These are phyloP conservation scores for Populus pruinosa DNA, from an alignment of 345 rosid genomes.

Conservation along the genomic window DNA sequence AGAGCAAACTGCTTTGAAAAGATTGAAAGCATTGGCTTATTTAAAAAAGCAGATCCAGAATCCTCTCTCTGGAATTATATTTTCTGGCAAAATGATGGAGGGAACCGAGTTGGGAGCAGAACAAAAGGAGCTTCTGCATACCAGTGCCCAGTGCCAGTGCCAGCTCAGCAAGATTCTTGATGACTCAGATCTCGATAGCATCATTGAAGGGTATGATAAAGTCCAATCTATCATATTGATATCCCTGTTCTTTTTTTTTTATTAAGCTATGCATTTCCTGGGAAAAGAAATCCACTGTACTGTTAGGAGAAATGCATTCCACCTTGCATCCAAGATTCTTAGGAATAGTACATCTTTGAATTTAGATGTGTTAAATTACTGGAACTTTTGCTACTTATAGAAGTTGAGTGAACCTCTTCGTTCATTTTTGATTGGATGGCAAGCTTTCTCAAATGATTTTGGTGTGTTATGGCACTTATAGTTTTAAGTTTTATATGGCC, in stretches of 20 bases:
- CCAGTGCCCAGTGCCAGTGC: slow-evolving; percentile 76
- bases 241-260: not conserved
- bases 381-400: not conserved
- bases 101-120: slow-evolving; percentile 66
- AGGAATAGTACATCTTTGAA: not conserved
- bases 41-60: slow-evolving; percentile 73
- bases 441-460: not conserved
- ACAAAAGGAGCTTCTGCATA: slow-evolving; percentile 60
- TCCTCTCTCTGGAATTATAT: slow-evolving; percentile 77
- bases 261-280: not conserved
- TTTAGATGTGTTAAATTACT: not conserved
- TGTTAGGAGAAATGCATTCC: not conserved
- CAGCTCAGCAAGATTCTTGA: slow-evolving; percentile 80
- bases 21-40: slow-evolving; percentile 72
- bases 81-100: slow-evolving; percentile 73
- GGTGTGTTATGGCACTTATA: not conserved
- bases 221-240: not conserved
- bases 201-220: slow-evolving; percentile 69
- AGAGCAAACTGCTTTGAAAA: slow-evolving; percentile 72
- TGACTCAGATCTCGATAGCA: slow-evolving; percentile 78
- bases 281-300: not conserved
- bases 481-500: not conserved
- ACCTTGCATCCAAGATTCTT: not conserved
- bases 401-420: not conserved
- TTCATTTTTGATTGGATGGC: not conserved